Conservation (phyloP, 371 early-diverging fungal genomes). For the Actinomortierella wolfii region DNA sequence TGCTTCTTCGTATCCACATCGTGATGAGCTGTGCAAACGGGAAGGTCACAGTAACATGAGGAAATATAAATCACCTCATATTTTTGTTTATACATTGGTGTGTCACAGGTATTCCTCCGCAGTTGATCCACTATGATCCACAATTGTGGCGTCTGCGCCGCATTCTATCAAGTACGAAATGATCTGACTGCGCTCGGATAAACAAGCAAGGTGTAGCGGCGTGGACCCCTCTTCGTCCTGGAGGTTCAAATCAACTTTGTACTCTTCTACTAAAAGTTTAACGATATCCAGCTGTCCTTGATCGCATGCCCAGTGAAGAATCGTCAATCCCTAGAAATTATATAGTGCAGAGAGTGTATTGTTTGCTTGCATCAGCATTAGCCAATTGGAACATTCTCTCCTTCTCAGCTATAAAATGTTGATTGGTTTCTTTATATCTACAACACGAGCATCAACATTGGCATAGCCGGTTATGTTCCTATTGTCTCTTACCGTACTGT, state of each 20-base stretch:
- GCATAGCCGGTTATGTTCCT: not conserved
- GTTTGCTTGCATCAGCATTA: not conserved
- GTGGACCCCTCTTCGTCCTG: slow-evolving; percentile 71
- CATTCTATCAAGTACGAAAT: slow-evolving; percentile 18
- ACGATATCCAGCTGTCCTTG: slow-evolving; percentile 36
- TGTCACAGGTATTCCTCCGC: slow-evolving; percentile 21
- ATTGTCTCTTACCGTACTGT: slow-evolving; percentile 15
- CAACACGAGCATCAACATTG: not conserved
- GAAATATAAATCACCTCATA: too few relatives aligned
- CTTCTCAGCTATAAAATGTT: not conserved
- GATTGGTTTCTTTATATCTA: not conserved
- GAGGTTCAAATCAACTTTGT: slow-evolving; percentile 49
- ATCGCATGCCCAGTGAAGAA: slow-evolving; percentile 45
- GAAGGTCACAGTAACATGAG: too few relatives aligned
- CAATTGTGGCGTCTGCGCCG: slow-evolving; percentile 19
- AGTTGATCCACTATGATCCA: slow-evolving; percentile 30
- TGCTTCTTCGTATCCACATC: too few relatives aligned
- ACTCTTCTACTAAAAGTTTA: slow-evolving; percentile 19
- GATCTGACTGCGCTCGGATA: slow-evolving; percentile 33
- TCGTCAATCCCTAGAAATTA: slow-evolving; percentile 22
- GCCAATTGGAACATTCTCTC: not conserved
- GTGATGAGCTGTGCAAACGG: too few relatives aligned
- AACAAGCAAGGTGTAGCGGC: slow-evolving; percentile 65
- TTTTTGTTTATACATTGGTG: too few relatives aligned
- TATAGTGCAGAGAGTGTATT: not conserved